Base-by-base conservation (phyloP, 129 eudicot genomes). In the Flaveria brownii region DNA sequence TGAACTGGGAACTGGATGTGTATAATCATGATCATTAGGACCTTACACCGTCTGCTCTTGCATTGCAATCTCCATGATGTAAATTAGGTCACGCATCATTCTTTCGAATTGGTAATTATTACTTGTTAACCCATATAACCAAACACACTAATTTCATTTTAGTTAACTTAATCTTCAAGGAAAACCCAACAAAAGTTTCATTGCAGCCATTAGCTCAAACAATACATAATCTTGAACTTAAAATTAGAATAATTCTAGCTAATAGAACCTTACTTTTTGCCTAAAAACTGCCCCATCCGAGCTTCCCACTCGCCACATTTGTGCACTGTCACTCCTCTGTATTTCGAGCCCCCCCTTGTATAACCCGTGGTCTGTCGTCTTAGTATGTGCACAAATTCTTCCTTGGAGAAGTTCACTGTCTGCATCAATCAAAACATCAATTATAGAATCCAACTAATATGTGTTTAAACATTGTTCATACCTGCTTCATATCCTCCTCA, bases 271-370 rank as follows among this genome's bases (percentile, higher is more conserved):
- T 56, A 91, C 97, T 91, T 91, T 82, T 91, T 91, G 75, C 97
- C 92, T 51, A 86, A 81, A 9, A 88, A 84, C 69, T 88, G 97
- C 23, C 97, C 97, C 94, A 88, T 91, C 68, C 90, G 84, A 77
- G 97, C 97, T 80, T 91, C 97, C 97, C 97, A 91, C 86, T 84
- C 60, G 70, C 97, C 97, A 79, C 92, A 91, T 77, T 91, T 91
- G 72, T 88, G 94, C 41, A 86, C 54, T 1, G 97, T 91, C 16
- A 88, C 97, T 16, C 97, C 97, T 79, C 91, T 78, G 74, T 86
- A 91, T 59, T 88, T 91, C 2, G 97, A 88, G 75, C 88, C 82
- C 47, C 97, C 97, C 49, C 93, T 81, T 15, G 97, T 79, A 39
- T 88, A 88, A 2, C 94, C 97, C 2, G 88, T 85, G 81, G 95